Conservation (phyloP, 2,329 filamentous ascomycete genomes). For the Aspergillus cejpii region DNA sequence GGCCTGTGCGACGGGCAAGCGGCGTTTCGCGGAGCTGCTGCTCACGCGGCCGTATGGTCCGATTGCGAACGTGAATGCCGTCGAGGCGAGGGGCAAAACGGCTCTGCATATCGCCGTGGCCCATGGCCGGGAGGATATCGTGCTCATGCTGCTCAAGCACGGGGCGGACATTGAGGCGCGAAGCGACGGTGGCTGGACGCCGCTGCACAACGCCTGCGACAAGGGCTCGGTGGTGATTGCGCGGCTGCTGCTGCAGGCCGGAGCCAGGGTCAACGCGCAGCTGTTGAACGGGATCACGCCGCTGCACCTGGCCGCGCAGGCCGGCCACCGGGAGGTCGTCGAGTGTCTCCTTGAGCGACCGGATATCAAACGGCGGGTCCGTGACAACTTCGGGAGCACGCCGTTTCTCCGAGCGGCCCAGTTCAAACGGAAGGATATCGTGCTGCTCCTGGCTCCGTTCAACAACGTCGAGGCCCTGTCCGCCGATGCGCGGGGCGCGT, state of each 20-base stretch:
- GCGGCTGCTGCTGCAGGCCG: constrained; percentile 36
- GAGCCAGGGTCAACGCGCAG: constrained; percentile 35
- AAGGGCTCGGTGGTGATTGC: constrained; percentile 44
- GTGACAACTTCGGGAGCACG: constrained; percentile 38
- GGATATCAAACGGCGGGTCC: constrained; percentile 28
- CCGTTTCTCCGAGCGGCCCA: constrained; percentile 38
- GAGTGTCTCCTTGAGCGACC: constrained; percentile 29
- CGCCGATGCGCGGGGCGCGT: constrained; percentile 41
- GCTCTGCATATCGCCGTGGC: constrained; percentile 47
- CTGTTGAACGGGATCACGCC: constrained; percentile 36
- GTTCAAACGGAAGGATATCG: constrained; percentile 34
- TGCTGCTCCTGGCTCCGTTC: constrained; percentile 32
- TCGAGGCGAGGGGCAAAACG: constrained; percentile 41
- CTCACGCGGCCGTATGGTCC: constrained; percentile 32
- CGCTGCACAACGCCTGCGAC: constrained; percentile 50
- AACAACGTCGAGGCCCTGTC: constrained; percentile 34
- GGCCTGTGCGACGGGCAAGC: constrained; percentile 53
- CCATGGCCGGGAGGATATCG: constrained; percentile 36
- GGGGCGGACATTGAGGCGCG: constrained; percentile 44
- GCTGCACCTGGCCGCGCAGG: constrained; percentile 37
- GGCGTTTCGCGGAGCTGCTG: constrained; percentile 45
- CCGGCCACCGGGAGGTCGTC: constrained; percentile 35
- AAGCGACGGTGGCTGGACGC: constrained; percentile 49
- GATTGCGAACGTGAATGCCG: constrained; percentile 38
- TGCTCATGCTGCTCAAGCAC: constrained; percentile 39